phyloP scores from a whole-genome alignment of 345 rosid genomes.

The Conringia planisiliqua region DNA sequence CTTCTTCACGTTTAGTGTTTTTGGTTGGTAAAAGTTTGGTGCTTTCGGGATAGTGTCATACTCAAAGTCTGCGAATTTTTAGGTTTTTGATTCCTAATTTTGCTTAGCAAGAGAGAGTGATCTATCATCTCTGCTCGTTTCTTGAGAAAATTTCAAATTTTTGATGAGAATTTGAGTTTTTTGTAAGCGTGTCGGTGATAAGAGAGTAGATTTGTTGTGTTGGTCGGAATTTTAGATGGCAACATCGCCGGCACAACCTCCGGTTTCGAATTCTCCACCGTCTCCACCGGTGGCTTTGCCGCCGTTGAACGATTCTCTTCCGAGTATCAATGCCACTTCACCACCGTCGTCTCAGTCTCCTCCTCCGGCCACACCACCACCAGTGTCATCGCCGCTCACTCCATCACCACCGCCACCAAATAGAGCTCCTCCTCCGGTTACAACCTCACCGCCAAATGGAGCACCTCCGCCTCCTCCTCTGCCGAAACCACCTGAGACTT shows the following conservation, averaged over 20 bases:
- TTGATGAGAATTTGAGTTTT: constrained; percentile 12
- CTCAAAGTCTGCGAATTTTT: constrained; percentile 21
- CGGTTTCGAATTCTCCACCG: constrained; percentile 31
- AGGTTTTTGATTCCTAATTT: not conserved
- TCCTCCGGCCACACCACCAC: constrained; percentile 19
- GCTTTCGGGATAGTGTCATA: constrained; percentile 30
- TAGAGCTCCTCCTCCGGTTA: constrained; percentile 27
- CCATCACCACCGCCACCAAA: constrained; percentile 25
- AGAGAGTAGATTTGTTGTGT: not conserved
- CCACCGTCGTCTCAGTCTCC: constrained; percentile 38
- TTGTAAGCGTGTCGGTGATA: not conserved
- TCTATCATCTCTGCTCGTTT: not conserved
- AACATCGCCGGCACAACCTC: constrained; percentile 54
- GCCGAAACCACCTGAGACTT: constrained; percentile 21
- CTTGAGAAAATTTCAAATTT: not conserved
- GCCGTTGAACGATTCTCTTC: constrained; percentile 9
- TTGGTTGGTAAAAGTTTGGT: constrained; percentile 50
- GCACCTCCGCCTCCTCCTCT: constrained; percentile 27
- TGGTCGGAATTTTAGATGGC: constrained; percentile 50
- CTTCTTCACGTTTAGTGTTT: constrained; percentile 33
- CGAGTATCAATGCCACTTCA: constrained; percentile 6
- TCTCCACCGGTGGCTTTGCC: constrained; percentile 17
- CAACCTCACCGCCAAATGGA: constrained; percentile 1
- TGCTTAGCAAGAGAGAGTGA: not conserved
- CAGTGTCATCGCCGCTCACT: constrained; percentile 7